A percentile compares a stretch with the other conserved stretches of the same genome.
These are phyloP conservation scores for Arabidopsis arenosa DNA, from an alignment of 345 rosid species.

Conservation along the genomic window DNA sequence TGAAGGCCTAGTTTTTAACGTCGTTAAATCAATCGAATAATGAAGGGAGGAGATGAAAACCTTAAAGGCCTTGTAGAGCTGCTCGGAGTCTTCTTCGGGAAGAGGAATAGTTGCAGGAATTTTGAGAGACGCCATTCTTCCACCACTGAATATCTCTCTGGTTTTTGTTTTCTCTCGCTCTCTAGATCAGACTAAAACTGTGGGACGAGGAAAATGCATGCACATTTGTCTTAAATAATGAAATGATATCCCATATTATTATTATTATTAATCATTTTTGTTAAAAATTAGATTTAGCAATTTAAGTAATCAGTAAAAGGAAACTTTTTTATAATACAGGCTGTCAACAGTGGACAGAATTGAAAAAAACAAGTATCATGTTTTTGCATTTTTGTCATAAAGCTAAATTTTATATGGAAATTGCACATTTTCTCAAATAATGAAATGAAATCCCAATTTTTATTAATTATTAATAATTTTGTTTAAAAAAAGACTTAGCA, in stretches of 20 bases:
- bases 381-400: slow-evolving; percentile 27
- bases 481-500: slow-evolving; percentile 1
- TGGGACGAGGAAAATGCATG: slow-evolving; percentile 21
- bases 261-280: neutral
- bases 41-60: slow-evolving; percentile 40
- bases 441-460: neutral
- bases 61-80: slow-evolving; percentile 85
- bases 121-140: slow-evolving; percentile 72
- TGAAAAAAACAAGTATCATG: slow-evolving; percentile 7
- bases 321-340: neutral
- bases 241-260: neutral
- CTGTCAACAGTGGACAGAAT: slow-evolving; percentile 8
- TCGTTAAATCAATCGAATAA: neutral
- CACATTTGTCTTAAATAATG: slow-evolving; percentile 26
- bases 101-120: slow-evolving; percentile 67
- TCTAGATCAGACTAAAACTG: slow-evolving; percentile 24
- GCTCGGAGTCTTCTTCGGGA: slow-evolving; percentile 87
- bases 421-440: slow-evolving; percentile 23
- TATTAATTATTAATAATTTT: neutral
- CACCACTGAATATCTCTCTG: slow-evolving; percentile 20
- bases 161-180: neutral
- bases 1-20: slow-evolving; percentile 16
- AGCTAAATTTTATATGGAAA: neutral
- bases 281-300: neutral
- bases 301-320: slow-evolving; percentile 17